Evolutionary conservation across 176 grass and related monocot genomes (phyloP).

Genomic region (Oryza punctata): DNA sequence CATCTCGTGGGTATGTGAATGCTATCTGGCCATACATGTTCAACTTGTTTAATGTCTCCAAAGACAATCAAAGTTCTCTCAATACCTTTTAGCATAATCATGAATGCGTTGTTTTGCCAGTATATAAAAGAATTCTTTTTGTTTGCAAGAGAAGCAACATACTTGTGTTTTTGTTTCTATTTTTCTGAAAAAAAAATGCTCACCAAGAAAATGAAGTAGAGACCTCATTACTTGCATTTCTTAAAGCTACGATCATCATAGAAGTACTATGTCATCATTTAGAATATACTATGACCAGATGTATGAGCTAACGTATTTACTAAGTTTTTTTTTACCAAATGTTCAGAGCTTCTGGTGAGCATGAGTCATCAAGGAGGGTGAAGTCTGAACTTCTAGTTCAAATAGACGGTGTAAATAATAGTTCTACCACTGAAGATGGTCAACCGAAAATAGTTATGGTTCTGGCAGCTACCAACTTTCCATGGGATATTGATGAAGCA

Average conservation of each 20-base stretch:
- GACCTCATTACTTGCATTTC: neutral
- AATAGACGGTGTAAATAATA: conserved; percentile 96
- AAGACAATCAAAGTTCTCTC: neutral
- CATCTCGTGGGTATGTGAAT: conserved; percentile 81
- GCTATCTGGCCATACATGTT: neutral
- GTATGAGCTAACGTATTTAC: conserved; percentile 23
- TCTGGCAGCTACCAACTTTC: conserved; percentile 92
- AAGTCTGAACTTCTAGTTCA: conserved; percentile 99
- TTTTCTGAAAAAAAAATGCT: neutral
- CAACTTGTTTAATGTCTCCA: neutral
- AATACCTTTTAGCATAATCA: conserved; percentile 2
- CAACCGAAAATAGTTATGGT: conserved; percentile 97
- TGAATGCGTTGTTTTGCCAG: conserved; percentile 16
- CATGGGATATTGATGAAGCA: conserved; percentile 99
- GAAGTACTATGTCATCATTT: neutral
- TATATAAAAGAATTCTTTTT: neutral
- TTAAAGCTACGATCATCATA: conserved; percentile 21
- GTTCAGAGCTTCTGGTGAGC: conserved; percentile 89
- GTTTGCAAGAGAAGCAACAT: conserved; percentile 10
- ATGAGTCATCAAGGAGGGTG: conserved; percentile 98
- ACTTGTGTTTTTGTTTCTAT: neutral
- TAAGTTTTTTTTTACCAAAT: conserved; percentile 19
- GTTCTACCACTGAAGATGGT: conserved; percentile 81
- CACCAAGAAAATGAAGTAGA: neutral
- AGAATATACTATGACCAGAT: conserved; percentile 1